Conservation (phyloP, 441 rosid genomes). For the Manihot esculenta region DNA sequence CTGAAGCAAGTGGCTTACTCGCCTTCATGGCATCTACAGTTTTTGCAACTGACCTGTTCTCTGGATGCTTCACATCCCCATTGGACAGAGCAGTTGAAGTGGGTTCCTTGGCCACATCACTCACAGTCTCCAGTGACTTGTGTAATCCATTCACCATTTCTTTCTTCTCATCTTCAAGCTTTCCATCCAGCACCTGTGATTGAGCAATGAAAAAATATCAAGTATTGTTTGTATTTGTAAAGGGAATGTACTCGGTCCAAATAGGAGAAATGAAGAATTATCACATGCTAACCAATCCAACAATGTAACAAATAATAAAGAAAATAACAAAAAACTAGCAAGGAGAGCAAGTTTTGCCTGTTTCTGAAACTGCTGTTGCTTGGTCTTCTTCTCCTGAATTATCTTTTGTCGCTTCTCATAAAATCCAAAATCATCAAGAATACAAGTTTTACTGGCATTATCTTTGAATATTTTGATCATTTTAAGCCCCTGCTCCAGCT, state of each 20-base stretch:
- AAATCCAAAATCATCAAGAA: conserved; percentile 86
- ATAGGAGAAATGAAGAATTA: neutral
- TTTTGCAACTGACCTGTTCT: conserved; percentile 38
- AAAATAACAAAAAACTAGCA: neutral
- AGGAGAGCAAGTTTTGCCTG: conserved; percentile 42
- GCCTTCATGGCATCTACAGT: conserved; percentile 31
- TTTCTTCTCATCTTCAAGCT: conserved; percentile 47
- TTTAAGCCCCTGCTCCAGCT: conserved; percentile 72
- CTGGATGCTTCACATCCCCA: conserved; percentile 41
- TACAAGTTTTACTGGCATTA: conserved; percentile 65
- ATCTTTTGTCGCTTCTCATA: conserved; percentile 78
- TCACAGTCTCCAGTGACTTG: conserved; percentile 25
- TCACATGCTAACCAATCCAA: neutral
- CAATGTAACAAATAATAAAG: too few species aligned
- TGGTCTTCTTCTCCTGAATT: conserved; percentile 78
- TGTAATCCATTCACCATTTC: conserved; percentile 37
- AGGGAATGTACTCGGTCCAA: too few species aligned
- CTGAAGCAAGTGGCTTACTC: conserved; percentile 30
- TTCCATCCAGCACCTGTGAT: conserved; percentile 58
- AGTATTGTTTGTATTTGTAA: neutral
- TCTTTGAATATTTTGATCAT: conserved; percentile 80
- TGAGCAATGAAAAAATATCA: neutral
- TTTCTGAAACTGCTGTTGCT: conserved; percentile 63
- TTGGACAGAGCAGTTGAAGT: conserved; percentile 30
- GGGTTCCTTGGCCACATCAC: conserved; percentile 39